Evolutionary conservation across 345 rosid genomes (phyloP), one percentile per base, ranked within the genome.

Genomic region (Syzygium aqueum): DNA sequence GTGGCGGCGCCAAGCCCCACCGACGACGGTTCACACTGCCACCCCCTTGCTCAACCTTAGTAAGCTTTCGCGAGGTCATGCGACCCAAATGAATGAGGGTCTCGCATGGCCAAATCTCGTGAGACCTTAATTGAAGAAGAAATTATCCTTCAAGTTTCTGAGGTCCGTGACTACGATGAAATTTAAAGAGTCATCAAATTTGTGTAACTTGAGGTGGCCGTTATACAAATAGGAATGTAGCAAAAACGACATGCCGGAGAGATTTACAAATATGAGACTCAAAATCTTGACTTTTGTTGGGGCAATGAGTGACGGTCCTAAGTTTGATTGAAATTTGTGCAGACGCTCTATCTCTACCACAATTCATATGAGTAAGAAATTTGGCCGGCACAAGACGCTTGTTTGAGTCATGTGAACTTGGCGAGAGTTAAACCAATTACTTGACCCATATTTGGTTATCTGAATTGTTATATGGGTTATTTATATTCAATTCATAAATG

Each of bases 251-350:
- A 59, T 59, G 16, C 46, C 1, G 7, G 46, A 43, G 46, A 43
- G 46, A 43, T 43, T 5, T 59, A 27, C 30, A 12, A 59, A 27
- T 59, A 59, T 59, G 30, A n/a, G 16, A 59, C 28, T 59, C 8
- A 2, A 59, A 59, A 59, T 59, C 30, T 59, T 59, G 15, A 59
- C 27, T 59, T 59, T 59, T 59, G 16, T 59, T 59, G 1, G 1
- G 3, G 3, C 7, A 25, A 25, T 59, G 7, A 27, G 7, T 3
- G 0, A 59, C 0, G 0, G 8, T 59, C 6, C 0, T 11, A 11
- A 59, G 13, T 27, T 59, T 25, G 6, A 59, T 59, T 27, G n/a
- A 59, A 27, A 27, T 0, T 3, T 7, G 14, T n/a, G 13, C 4
- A 28, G 3, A 2, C 30, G 8, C 0, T 0, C 14, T 27, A n/a